phyloP scores from a whole-genome alignment of 192 early-diverging fungal species.

The Mortierella alpina region DNA sequence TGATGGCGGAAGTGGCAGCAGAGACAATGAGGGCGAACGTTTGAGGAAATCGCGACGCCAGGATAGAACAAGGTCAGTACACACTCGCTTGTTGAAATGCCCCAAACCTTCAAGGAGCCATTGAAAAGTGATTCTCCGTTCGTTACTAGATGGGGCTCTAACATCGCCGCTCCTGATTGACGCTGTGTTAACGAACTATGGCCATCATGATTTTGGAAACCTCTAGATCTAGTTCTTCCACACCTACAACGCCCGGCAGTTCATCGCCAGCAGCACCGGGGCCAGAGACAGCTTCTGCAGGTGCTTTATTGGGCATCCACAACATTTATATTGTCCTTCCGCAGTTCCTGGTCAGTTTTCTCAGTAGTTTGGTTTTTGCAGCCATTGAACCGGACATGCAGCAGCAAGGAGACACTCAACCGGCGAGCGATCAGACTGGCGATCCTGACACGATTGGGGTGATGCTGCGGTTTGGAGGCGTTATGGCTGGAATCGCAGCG shows the following conservation, averaged over 20 bases:
- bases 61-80: no score
- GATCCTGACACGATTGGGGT: conserved; percentile 64
- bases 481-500: conserved; percentile 66
- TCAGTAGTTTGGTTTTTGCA: conserved; percentile 86
- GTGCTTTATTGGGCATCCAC: conserved; percentile 90
- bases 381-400: conserved; percentile 63
- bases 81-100: no score
- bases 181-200: no score
- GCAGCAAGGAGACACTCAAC: not conserved
- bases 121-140: no score
- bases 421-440: not conserved
- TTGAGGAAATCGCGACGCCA: no score
- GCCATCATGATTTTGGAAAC: not conserved
- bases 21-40: not conserved
- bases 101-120: no score
- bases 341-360: conserved; percentile 88
- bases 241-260: not conserved
- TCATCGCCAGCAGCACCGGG: not conserved
- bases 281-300: conserved; percentile 62
- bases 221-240: conserved; percentile 5
- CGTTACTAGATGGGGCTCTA: no score
- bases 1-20: not conserved
- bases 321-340: conserved; percentile 96
- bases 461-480: conserved; percentile 64
- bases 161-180: no score